A percentile compares a stretch with the other conserved stretches of the same genome.
Conservation (phyloP, 2,329 filamentous ascomycete species). For the Blumeriella jaapii region DNA sequence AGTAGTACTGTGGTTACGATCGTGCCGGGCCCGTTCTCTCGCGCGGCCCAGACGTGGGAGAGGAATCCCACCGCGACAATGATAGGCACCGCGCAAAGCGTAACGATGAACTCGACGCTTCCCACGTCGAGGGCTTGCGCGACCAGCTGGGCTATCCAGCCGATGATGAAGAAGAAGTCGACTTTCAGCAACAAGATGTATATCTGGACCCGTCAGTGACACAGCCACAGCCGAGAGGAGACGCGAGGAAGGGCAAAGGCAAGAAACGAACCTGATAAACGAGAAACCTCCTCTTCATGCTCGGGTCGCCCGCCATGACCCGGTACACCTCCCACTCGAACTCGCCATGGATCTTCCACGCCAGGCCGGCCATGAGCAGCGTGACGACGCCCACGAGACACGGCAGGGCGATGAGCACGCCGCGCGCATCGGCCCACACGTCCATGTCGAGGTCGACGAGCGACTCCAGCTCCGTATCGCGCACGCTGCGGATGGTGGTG, state of each 20-base stretch:
- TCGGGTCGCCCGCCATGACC: slow-evolving; percentile 1
- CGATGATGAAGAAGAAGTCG: slow-evolving; percentile 4
- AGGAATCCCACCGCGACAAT: neutral
- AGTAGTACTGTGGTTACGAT: slow-evolving; percentile 1
- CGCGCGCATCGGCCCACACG: slow-evolving; percentile 2
- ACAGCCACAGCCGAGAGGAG: too few relatives aligned
- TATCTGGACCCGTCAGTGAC: neutral
- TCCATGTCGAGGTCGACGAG: slow-evolving; percentile 1
- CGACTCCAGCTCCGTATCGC: neutral
- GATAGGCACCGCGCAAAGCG: neutral
- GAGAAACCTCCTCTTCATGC: slow-evolving; percentile 2
- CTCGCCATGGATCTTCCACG: slow-evolving; percentile 3
- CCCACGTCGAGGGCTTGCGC: neutral
- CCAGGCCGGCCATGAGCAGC: neutral
- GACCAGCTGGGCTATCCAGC: slow-evolving; percentile 1
- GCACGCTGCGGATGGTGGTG: neutral
- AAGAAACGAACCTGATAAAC: neutral
- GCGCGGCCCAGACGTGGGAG: neutral
- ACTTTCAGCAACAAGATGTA: slow-evolving; percentile 2
- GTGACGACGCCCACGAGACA: neutral
- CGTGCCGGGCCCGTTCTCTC: slow-evolving; percentile 1
- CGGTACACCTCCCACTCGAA: slow-evolving; percentile 3
- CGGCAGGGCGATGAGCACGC: neutral
- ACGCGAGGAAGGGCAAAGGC: neutral
- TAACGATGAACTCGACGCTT: slow-evolving; percentile 1